Percentiles rank a stretch among this genome's conserved stretches.
Conservation (phyloP, 225 moss, liverwort and hornwort species). For the Neckera pumila region DNA sequence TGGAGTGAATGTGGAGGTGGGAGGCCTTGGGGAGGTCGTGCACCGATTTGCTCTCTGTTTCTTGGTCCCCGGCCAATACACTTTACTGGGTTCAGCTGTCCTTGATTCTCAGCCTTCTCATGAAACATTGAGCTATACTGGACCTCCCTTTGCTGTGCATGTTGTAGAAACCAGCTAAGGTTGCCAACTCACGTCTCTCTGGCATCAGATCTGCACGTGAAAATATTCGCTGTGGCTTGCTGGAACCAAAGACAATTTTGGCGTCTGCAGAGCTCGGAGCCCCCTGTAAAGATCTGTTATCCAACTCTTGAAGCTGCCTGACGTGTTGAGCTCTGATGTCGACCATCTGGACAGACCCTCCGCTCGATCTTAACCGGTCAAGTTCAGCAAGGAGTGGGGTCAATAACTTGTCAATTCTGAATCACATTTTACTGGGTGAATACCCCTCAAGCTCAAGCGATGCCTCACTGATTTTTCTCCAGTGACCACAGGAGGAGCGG, state of each 20-base stretch:
- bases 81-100: conserved; percentile 79
- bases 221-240: background rate
- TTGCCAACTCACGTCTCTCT: background rate
- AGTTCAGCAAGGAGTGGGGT: background rate
- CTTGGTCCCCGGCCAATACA: conserved; percentile 94
- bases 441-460: background rate
- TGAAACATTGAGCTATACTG: conserved; percentile 80
- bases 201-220: conserved; percentile 8
- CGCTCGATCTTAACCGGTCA: background rate
- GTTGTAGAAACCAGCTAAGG: conserved; percentile 72
- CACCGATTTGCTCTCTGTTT: conserved; percentile 94
- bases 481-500: background rate
- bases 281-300: background rate
- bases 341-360: background rate
- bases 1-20: conserved; percentile 87
- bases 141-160: conserved; percentile 86
- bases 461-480: background rate
- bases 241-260: background rate
- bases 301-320: background rate
- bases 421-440: background rate
- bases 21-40: conserved; percentile 85
- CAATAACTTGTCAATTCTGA: background rate
- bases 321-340: background rate
- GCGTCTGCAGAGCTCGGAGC: conserved; percentile 2
- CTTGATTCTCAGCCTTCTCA: conserved; percentile 45